Base-by-base conservation (phyloP, 495 filamentous ascomycete genomes). In the Massariosphaeria phaeospora region DNA sequence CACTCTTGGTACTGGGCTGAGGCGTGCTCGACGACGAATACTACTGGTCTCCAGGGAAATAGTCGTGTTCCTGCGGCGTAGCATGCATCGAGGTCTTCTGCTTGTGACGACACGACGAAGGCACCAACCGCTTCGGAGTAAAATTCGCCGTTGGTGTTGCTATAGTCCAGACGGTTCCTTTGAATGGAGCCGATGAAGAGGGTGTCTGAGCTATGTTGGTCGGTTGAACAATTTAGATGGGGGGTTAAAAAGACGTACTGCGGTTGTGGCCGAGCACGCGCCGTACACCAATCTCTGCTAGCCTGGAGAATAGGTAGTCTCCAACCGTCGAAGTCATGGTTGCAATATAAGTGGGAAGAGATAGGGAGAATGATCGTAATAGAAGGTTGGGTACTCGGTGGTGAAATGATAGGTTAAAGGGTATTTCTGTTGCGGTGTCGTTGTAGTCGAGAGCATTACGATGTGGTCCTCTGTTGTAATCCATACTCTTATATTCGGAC, bases 171-270 rank as follows among this genome's bases (percentile, higher is more conserved):
- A 15, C 26, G 11, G 34, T 48, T 55, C 2, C 52, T 29, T 41
- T 55, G 52, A 1, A 47, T 30, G 9, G 52, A 55, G 1, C 52
- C 52, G 4, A 55, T 27, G 43, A 55, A 55, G 2, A 47, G 10
- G 2, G 52, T 9, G 7, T 27, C 52, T 55, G 24, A 10, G 15
- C 1, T n/a, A 3, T 9, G 34, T 36, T 40, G 42, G 10, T 23
- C 1, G 27, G 6, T n/a, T n/a, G 24, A 10, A 24, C 1, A 24
- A 3, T 9, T 45, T 36, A 48, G 42, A 11, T 23, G 4, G 27
- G 6, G 11, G 30, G 31, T 18, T 4, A 55, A 2, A 8, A 23
- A 21, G 12, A 39, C 27, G 27, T 30, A 55, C 52, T 30, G 18
- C 21, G 5, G 18, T 34, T 2, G 33, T 20, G 17, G 10, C 52